These are phyloP conservation scores for Pythium brachiatum DNA, from an alignment of 352 stramenopile genomes.

Conservation along the genomic window DNA sequence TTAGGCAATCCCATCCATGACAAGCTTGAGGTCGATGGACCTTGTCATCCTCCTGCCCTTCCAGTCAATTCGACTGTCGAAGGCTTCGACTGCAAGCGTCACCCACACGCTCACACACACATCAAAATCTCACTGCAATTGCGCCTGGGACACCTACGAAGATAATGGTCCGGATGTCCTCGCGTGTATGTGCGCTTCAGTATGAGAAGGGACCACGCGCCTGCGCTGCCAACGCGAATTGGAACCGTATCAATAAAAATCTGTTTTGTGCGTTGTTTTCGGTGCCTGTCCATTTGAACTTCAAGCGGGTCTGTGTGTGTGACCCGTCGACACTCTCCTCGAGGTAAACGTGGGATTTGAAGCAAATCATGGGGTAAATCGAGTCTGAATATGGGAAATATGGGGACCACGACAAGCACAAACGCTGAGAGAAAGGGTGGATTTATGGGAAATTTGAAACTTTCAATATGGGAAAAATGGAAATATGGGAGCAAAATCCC, in stretches of 20 bases:
- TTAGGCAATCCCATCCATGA: not conserved
- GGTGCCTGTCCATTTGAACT: conserved; percentile 1
- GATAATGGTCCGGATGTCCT: conserved; percentile 16
- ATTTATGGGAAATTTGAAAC: too few relatives aligned
- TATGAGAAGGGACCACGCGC: conserved; percentile 15
- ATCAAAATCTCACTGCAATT: conserved; percentile 7
- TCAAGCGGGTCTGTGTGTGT: not conserved
- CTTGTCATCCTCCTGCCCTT: not conserved
- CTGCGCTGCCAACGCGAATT: not conserved
- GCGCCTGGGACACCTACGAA: conserved; percentile 4
- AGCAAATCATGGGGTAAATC: too few relatives aligned
- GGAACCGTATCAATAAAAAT: conserved; percentile 5
- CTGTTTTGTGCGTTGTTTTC: conserved; percentile 2
- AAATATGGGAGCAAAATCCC: too few relatives aligned
- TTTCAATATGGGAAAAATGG: too few relatives aligned
- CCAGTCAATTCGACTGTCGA: not conserved
- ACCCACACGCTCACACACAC: conserved; percentile 16
- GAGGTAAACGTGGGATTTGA: too few relatives aligned
- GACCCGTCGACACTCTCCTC: too few relatives aligned
- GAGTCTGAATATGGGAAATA: too few relatives aligned
- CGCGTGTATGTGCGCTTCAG: not conserved
- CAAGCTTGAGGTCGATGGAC: not conserved
- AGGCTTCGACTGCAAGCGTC: too few relatives aligned
- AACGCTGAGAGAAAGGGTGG: too few relatives aligned
- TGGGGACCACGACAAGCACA: too few relatives aligned